Evolutionary conservation across 345 rosid genomes (phyloP).

Genomic region (Citropsis articulata): DNA sequence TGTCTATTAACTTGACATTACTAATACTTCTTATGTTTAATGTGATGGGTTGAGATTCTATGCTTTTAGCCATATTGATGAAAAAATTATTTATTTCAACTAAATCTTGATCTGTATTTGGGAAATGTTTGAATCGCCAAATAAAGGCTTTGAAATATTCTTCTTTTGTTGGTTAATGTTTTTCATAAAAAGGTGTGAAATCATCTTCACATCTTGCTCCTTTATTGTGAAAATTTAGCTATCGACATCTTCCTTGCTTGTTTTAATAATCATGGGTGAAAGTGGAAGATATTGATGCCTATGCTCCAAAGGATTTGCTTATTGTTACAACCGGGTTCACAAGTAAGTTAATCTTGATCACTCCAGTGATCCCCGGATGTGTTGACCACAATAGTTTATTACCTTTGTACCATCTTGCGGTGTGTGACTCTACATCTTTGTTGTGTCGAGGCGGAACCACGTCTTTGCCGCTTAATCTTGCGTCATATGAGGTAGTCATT

Average conservation of each 20-base stretch:
- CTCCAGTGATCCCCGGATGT: neutral
- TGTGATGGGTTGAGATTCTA: neutral
- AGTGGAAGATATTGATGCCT: slow-evolving; percentile 92
- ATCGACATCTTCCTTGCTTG: slow-evolving; percentile 5
- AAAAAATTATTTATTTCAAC: neutral
- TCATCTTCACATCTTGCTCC: neutral
- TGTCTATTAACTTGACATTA: neutral
- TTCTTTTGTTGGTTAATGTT: neutral
- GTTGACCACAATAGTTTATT: neutral
- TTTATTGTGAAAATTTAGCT: slow-evolving; percentile 10
- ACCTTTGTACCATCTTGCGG: slow-evolving; percentile 17
- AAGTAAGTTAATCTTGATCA: slow-evolving; percentile 53
- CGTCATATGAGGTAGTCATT: slow-evolving; percentile 85
- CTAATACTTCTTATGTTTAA: neutral
- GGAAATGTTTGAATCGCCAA: neutral
- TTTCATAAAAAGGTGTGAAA: neutral
- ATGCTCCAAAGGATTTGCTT: slow-evolving; percentile 92
- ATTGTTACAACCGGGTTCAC: slow-evolving; percentile 98
- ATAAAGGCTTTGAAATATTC: neutral
- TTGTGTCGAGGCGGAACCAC: slow-evolving; percentile 97
- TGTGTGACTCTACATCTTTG: slow-evolving; percentile 31
- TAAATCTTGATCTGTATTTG: neutral
- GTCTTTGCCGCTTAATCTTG: slow-evolving; percentile 95
- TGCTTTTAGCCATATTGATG: neutral
- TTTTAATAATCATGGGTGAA: slow-evolving; percentile 45